Conservation (phyloP, 106 monocot genomes). For the Dendrobium huoshanense region DNA sequence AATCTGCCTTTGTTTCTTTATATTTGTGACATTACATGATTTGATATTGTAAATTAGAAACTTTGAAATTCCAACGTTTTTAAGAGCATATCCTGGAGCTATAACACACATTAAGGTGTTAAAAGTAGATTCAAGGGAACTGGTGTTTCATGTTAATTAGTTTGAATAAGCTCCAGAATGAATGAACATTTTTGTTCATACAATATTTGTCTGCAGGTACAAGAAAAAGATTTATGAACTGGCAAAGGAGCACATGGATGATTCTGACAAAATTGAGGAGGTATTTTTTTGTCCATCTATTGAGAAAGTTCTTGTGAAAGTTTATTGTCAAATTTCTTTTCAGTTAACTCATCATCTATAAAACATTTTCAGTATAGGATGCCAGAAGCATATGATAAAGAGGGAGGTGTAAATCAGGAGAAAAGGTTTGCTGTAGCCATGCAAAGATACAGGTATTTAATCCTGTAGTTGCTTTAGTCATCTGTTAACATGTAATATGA, state of each 20-base stretch:
- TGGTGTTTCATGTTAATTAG: background rate
- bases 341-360: background rate
- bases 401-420: slow-evolving; percentile 86
- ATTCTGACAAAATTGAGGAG: slow-evolving; percentile 53
- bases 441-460: slow-evolving; percentile 69
- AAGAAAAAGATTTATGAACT: slow-evolving; percentile 81
- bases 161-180: background rate
- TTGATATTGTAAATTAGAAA: background rate
- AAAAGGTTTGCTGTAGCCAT: slow-evolving; percentile 90
- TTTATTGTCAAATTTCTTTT: background rate
- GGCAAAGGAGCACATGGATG: slow-evolving; percentile 62
- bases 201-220: slow-evolving; percentile 36
- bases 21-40: background rate
- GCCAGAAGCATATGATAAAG: slow-evolving; percentile 96
- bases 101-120: background rate
- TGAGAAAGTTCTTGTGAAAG: background rate
- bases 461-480: background rate
- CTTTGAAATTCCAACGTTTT: background rate
- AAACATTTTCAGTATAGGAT: slow-evolving; percentile 65
- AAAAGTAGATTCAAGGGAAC: background rate
- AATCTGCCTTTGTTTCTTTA: background rate
- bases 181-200: background rate
- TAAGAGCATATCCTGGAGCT: background rate
- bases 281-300: slow-evolving; percentile 13
- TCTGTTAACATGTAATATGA: background rate